These are phyloP conservation scores for Carpinus viminea DNA, from an alignment of 306 rosid genomes.

Conservation along the genomic window DNA sequence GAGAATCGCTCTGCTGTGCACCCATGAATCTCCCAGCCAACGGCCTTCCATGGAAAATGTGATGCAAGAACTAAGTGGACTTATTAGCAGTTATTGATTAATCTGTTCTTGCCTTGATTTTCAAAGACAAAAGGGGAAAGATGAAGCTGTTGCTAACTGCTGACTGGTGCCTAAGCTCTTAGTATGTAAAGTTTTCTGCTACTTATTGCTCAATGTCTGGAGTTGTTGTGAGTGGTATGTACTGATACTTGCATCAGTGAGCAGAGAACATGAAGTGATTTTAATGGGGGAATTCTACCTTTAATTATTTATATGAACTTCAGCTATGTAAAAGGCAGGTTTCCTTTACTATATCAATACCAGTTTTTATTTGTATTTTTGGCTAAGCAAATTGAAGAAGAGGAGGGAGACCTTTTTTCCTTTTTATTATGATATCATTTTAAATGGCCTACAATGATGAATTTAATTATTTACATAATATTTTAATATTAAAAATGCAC, in stretches of 20 bases:
- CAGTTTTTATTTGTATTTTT: background rate
- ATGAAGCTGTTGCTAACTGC: slow-evolving; percentile 4
- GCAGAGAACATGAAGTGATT: background rate
- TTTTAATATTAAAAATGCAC: too few species aligned
- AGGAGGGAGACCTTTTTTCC: too few species aligned
- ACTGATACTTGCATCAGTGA: slow-evolving; percentile 7
- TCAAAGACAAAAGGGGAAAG: background rate
- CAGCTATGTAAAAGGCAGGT: slow-evolving; percentile 23
- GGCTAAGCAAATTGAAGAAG: background rate
- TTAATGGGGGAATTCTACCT: background rate
- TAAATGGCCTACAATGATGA: background rate
- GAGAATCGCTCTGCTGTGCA: slow-evolving; percentile 65
- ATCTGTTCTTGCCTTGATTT: slow-evolving; percentile 16
- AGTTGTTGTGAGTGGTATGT: background rate
- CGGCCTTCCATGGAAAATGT: slow-evolving; percentile 71
- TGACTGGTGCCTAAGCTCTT: slow-evolving; percentile 23
- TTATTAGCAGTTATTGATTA: slow-evolving; percentile 17
- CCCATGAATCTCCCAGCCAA: slow-evolving; percentile 54
- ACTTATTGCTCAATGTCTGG: slow-evolving; percentile 14
- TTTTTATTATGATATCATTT: too few species aligned
- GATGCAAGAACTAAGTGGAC: slow-evolving; percentile 41
- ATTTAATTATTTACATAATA: too few species aligned
- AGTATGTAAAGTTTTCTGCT: background rate
- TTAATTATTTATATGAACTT: slow-evolving; percentile 1
- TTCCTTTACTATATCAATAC: background rate